Evolutionary conservation across 2,329 filamentous ascomycete species (phyloP).

Genomic region (Cytospora schulzeri): DNA sequence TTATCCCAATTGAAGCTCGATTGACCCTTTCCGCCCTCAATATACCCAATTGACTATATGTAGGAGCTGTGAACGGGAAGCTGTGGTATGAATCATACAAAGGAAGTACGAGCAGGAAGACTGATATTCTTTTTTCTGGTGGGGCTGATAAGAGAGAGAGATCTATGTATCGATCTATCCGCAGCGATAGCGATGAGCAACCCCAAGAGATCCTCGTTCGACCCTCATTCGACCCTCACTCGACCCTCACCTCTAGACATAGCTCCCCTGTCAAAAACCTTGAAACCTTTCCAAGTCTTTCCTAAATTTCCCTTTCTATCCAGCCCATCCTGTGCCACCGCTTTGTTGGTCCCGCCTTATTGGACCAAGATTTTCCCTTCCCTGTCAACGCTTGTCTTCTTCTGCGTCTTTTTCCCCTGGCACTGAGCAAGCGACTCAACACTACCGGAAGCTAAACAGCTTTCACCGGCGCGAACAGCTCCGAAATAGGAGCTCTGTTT

Average conservation of each 20-base stretch:
- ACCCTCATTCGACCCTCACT: not conserved
- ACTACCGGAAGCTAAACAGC: not conserved
- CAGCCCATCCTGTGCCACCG: not conserved
- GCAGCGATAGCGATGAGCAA: conserved; percentile 6
- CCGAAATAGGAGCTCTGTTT: not conserved
- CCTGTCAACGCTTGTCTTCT: not conserved
- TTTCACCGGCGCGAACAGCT: not conserved
- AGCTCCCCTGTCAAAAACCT: not conserved
- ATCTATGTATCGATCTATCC: conserved; percentile 14
- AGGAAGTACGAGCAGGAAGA: conserved; percentile 10
- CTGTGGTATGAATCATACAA: conserved; percentile 22
- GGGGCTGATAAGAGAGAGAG: conserved; percentile 22
- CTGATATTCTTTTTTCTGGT: conserved; percentile 19
- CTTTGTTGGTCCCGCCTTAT: not conserved
- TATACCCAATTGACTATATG: conserved; percentile 26
- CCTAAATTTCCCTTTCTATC: not conserved
- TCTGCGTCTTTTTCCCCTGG: not conserved
- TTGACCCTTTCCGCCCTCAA: conserved; percentile 24
- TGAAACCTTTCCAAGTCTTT: not conserved
- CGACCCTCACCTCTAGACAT: not conserved
- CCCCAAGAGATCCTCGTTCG: conserved; percentile 9
- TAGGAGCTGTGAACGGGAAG: conserved; percentile 13
- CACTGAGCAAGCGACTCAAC: not conserved
- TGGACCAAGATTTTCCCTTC: not conserved
- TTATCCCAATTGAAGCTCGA: conserved; percentile 23